phyloP scores from a whole-genome alignment of 1,284 basidiomycete genomes.

The Hypsizygus ulmarius region DNA sequence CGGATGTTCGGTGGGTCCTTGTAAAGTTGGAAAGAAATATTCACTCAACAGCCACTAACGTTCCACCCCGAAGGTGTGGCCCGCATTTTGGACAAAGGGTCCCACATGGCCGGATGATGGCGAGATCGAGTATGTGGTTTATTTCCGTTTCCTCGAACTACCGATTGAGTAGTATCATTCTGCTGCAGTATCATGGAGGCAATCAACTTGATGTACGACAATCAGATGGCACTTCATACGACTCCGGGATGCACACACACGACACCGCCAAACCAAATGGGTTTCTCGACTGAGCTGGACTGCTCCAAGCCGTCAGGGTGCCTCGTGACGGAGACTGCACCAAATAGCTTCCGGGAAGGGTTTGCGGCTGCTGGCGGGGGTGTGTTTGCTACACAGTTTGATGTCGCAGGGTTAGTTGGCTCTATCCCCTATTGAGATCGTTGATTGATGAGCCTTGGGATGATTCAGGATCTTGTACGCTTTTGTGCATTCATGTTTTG shows the following conservation, averaged over 20 bases:
- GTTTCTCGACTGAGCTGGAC: conserved; percentile 34
- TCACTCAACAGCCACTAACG: background rate
- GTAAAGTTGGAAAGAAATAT: background rate
- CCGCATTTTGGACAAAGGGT: conserved; percentile 55
- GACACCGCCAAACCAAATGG: conserved; percentile 34
- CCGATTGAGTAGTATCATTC: background rate
- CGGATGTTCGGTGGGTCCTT: conserved; percentile 43
- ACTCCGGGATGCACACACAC: conserved; percentile 31
- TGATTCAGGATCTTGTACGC: conserved; percentile 25
- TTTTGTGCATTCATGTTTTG: background rate
- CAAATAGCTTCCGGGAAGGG: conserved; percentile 50
- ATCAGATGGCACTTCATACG: conserved; percentile 47
- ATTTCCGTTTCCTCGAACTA: background rate
- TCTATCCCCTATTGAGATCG: background rate
- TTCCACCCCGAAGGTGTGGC: conserved; percentile 40
- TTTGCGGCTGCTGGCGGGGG: conserved; percentile 63
- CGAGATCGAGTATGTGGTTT: conserved; percentile 46
- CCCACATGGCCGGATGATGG: conserved; percentile 53
- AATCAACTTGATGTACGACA: conserved; percentile 43
- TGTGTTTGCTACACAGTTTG: conserved; percentile 62
- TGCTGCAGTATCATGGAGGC: conserved; percentile 44
- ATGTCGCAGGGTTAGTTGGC: conserved; percentile 46
- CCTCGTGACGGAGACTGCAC: conserved; percentile 46
- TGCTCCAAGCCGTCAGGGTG: conserved; percentile 52
- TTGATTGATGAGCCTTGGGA: background rate